Percentiles rank a stretch among this genome's conserved stretches.
These are phyloP conservation scores for Fusarium longipes DNA, from an alignment of 2,329 filamentous ascomycete genomes.

Conservation along the genomic window DNA sequence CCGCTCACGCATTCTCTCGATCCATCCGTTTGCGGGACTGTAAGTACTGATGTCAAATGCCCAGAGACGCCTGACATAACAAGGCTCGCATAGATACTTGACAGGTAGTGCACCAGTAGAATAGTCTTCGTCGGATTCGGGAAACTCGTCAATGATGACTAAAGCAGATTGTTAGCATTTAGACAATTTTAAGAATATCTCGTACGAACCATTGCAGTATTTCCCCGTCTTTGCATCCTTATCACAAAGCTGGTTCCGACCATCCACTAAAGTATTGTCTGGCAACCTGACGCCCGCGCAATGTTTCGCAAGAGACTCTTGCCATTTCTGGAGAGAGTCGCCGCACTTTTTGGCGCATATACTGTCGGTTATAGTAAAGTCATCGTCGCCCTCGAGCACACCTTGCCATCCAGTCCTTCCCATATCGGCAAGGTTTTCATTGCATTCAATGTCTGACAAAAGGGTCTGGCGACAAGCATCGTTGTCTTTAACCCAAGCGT, in stretches of 20 bases:
- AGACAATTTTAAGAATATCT: rapidly evolving
- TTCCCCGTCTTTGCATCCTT: not conserved
- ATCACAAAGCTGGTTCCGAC: not conserved
- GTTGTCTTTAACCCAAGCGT: not conserved
- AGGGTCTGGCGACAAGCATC: not conserved
- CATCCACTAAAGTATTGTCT: not conserved
- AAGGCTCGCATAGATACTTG: conserved; percentile 5
- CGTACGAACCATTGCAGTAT: not conserved
- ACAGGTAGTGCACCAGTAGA: too few species aligned
- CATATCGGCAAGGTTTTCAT: not conserved
- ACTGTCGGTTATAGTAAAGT: not conserved
- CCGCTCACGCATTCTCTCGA: not conserved
- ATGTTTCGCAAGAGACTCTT: not conserved
- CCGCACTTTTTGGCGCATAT: not conserved
- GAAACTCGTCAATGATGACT: not conserved
- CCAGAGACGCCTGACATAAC: conserved; percentile 4
- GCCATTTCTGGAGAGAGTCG: not conserved
- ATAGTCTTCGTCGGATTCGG: not conserved
- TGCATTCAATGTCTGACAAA: not conserved
- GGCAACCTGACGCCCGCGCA: not conserved
- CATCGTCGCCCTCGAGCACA: not conserved
- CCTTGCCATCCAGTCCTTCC: not conserved
- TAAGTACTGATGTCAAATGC: not conserved
- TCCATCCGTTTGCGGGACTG: not conserved
- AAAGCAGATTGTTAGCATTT: not conserved